A percentile compares a stretch with the other conserved stretches of the same genome.
phyloP scores from a whole-genome alignment of 768 basidiomycete genomes.

The Amyloporia xantha region DNA sequence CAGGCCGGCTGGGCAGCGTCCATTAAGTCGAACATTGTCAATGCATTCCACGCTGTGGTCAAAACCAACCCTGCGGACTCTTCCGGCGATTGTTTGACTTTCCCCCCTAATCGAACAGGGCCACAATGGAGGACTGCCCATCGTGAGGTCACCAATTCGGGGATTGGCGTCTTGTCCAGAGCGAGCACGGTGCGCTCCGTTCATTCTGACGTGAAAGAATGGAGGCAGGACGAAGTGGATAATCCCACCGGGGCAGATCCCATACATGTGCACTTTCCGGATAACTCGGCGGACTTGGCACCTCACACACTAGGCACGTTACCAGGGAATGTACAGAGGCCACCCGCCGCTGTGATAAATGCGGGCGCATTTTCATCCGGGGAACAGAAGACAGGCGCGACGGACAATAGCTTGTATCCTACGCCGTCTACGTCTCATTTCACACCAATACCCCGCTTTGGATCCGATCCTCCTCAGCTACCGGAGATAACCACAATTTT shows the following conservation, averaged over 20 bases:
- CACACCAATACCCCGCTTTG: too few species aligned
- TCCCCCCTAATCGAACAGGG: slow-evolving; percentile 6
- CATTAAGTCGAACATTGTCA: slow-evolving; percentile 38
- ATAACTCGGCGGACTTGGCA: slow-evolving; percentile 3
- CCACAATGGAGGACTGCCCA: neutral
- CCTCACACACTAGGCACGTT: too few species aligned
- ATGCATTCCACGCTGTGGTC: slow-evolving; percentile 44
- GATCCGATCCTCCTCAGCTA: slow-evolving; percentile 10
- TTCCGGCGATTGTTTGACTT: slow-evolving; percentile 8
- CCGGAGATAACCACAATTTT: slow-evolving; percentile 11
- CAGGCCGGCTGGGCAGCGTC: slow-evolving; percentile 36
- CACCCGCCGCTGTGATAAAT: slow-evolving; percentile 3
- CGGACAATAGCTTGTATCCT: too few species aligned
- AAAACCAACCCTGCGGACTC: slow-evolving; percentile 12
- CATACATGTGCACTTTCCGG: neutral
- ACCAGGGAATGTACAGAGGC: slow-evolving; percentile 1
- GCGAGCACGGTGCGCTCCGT: neutral
- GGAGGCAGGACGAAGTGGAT: slow-evolving; percentile 6
- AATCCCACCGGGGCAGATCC: slow-evolving; percentile 2
- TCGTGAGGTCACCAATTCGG: neutral
- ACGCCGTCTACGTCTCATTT: too few species aligned
- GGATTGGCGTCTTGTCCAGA: neutral
- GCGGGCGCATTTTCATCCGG: too few species aligned
- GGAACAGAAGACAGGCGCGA: too few species aligned
- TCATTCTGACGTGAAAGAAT: neutral